phyloP scores from a whole-genome alignment of 768 basidiomycete genomes.

The Amanita muscaria region DNA sequence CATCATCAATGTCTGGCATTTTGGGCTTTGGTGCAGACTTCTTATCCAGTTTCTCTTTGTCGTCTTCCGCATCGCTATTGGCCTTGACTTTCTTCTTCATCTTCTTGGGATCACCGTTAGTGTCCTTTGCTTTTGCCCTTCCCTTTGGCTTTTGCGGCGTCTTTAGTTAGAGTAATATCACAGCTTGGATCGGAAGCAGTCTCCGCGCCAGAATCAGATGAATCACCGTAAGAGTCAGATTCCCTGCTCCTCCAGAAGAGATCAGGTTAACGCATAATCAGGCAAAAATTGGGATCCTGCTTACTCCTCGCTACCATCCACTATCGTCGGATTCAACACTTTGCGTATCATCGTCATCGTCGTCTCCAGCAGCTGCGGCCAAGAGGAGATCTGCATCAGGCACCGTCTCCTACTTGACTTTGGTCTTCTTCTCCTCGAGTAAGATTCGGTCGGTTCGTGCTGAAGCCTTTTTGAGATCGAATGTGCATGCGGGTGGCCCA shows the following conservation, averaged over 20 bases:
- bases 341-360: slow-evolving; percentile 78
- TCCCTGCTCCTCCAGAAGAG: slow-evolving; percentile 75
- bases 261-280: neutral
- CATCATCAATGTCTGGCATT: slow-evolving; percentile 23
- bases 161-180: slow-evolving; percentile 52
- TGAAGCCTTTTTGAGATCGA: slow-evolving; percentile 96
- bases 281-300: neutral
- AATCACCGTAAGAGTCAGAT: slow-evolving; percentile 71
- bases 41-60: slow-evolving; percentile 23
- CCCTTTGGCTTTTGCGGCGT: slow-evolving; percentile 31
- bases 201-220: slow-evolving; percentile 58
- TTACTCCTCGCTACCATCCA: slow-evolving; percentile 69
- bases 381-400: slow-evolving; percentile 77
- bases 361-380: slow-evolving; percentile 53
- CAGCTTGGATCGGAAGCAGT: slow-evolving; percentile 84
- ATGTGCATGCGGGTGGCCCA: slow-evolving; percentile 82
- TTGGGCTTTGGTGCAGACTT: slow-evolving; percentile 35
- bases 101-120: slow-evolving; percentile 22
- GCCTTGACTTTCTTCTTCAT: slow-evolving; percentile 30
- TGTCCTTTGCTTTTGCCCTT: slow-evolving; percentile 33
- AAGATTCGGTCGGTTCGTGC: slow-evolving; percentile 76
- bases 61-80: slow-evolving; percentile 33
- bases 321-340: slow-evolving; percentile 71
- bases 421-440: slow-evolving; percentile 85
- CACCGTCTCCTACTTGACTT: slow-evolving; percentile 92